These are phyloP conservation scores for Sisymbrium irio DNA, from an alignment of 345 rosid genomes.

Conservation along the genomic window DNA sequence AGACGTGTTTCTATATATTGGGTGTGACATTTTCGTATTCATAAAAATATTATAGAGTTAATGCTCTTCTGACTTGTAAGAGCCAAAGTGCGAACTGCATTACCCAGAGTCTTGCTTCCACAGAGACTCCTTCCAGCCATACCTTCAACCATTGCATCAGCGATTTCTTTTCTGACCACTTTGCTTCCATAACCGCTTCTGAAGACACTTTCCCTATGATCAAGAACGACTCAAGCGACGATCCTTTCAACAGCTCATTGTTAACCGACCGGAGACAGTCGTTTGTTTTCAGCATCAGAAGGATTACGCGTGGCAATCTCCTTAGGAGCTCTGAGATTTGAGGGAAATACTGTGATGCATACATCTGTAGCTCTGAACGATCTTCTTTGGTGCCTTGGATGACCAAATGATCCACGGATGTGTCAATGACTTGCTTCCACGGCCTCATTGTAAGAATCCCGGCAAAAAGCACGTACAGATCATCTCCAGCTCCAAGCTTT, in stretches of 20 bases:
- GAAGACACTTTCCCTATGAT: conserved; percentile 84
- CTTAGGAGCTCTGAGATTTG: conserved; percentile 91
- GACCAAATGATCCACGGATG: conserved; percentile 82
- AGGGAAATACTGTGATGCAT: conserved; percentile 84
- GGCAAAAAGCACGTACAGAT: conserved; percentile 72
- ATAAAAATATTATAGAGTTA: conserved; percentile 35
- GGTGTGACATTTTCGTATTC: background rate
- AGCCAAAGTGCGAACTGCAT: conserved; percentile 72
- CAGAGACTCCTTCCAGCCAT: conserved; percentile 59
- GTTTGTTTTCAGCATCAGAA: conserved; percentile 87
- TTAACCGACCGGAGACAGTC: conserved; percentile 92
- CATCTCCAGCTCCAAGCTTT: conserved; percentile 93
- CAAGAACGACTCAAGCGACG: conserved; percentile 70
- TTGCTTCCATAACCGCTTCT: conserved; percentile 79
- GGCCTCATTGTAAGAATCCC: conserved; percentile 94
- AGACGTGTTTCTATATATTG: background rate
- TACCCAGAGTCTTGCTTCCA: conserved; percentile 63
- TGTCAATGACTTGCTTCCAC: conserved; percentile 81
- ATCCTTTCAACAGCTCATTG: conserved; percentile 71
- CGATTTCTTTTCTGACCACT: conserved; percentile 58
- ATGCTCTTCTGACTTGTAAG: conserved; percentile 56
- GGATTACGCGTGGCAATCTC: conserved; percentile 87
- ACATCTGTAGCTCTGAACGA: conserved; percentile 85
- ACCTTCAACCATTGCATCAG: conserved; percentile 43
- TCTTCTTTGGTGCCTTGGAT: conserved; percentile 70